Percentiles rank a stretch among this genome's conserved stretches.
phyloP scores from a whole-genome alignment of 345 rosid genomes.

The Physaria fendleri region DNA sequence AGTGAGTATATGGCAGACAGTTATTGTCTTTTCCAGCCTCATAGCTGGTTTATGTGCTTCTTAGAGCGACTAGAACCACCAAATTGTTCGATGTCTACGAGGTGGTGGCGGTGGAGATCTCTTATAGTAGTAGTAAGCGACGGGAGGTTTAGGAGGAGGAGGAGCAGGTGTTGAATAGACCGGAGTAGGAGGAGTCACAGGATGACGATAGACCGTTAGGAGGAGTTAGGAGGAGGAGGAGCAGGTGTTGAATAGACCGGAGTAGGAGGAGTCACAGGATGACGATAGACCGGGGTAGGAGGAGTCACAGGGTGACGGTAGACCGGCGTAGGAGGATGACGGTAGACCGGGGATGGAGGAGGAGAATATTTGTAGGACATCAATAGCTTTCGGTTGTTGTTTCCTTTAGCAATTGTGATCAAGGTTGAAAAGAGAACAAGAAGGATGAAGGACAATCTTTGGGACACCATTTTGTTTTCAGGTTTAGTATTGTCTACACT shows the following conservation, averaged over 20 bases:
- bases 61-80: not conserved
- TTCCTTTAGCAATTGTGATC: slow-evolving; percentile 13
- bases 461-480: slow-evolving; percentile 20
- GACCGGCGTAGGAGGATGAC: slow-evolving; percentile 5
- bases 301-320: slow-evolving; percentile 12
- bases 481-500: not conserved
- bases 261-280: slow-evolving; percentile 23
- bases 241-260: not conserved
- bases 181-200: slow-evolving; percentile 23
- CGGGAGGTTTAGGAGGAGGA: slow-evolving; percentile 14
- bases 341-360: slow-evolving; percentile 15
- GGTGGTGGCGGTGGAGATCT: slow-evolving; percentile 22
- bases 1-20: not conserved
- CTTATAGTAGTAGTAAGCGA: slow-evolving; percentile 4
- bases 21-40: not conserved
- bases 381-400: slow-evolving; percentile 18
- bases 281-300: not conserved
- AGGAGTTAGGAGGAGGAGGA: slow-evolving; percentile 18
- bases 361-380: slow-evolving; percentile 11
- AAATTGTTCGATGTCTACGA: not conserved
- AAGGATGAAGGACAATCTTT: not conserved
- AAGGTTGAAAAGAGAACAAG: slow-evolving; percentile 2
- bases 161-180: not conserved
- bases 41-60: not conserved
- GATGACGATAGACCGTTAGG: too few relatives aligned